Base-by-base conservation (phyloP, 306 rosid species). In the Castanospermum australe region DNA sequence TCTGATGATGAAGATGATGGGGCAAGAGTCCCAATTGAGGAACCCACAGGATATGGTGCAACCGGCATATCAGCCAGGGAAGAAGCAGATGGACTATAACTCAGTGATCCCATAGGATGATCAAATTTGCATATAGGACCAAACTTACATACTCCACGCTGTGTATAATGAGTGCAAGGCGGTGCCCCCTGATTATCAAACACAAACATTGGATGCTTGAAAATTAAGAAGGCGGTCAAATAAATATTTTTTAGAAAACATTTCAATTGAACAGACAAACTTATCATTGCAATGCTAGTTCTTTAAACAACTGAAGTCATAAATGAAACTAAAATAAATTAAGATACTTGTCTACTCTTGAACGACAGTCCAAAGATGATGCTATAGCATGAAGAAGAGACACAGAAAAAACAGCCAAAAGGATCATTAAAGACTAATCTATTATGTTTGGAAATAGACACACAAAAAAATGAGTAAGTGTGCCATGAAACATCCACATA, bases 31-130 rank as follows among this genome's bases (percentile, higher is more conserved):
- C 91, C 98, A 10, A 86, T 71, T 52, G 96, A 84, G n/a, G 98
- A 95, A 85, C 98, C 97, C 76, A 95, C 93, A 35, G 98, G 98
- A 86, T 88, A 93, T 0, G 98, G 99, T 44, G 98, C 93, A 59
- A 92, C 99, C 1, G 97, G 97, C 89, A 96, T 90, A 83, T 92
- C 98, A 28, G 97, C 84, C 38, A 93, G 89, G 59, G 99, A 96
- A 60, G 96, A 96, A 18, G 98, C 93, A 47, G 98, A 93, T 81
- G 97, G 96, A 77, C 98, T 96, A 57, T 93, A 93, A 85, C 96
- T 93, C 67, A 96, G 83, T 68, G 97, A 83, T 80, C 90, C 98
- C 79, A 88, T 77, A 7, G 99, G 93, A 84, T 96, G 99, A 83
- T 93, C 97, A 17, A 89, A 96, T 88, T 85, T 96, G 92, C 99